Conservation (phyloP, 2,329 filamentous ascomycete genomes). For the Colletotrichum melonis region DNA sequence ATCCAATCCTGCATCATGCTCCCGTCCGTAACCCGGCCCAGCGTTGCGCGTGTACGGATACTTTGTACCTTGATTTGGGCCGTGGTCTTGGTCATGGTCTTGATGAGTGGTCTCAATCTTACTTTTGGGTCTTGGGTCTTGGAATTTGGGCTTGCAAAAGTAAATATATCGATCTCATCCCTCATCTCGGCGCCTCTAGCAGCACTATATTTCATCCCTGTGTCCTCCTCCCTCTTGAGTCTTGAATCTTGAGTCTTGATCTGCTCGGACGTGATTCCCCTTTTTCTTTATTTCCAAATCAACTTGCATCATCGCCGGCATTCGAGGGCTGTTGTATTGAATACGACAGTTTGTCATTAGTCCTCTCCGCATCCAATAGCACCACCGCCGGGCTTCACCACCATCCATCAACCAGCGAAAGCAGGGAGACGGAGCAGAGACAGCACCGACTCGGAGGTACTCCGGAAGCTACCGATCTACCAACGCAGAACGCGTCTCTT, state of each 20-base stretch:
- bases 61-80: slow-evolving; percentile 5
- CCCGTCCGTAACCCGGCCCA: background rate
- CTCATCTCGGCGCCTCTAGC: slow-evolving; percentile 28
- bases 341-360: slow-evolving; percentile 22
- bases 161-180: slow-evolving; percentile 36
- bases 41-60: background rate
- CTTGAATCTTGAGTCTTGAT: slow-evolving; percentile 5
- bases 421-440: slow-evolving; percentile 8
- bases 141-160: slow-evolving; percentile 26
- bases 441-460: slow-evolving; percentile 1
- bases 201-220: slow-evolving; percentile 33
- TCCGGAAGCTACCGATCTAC: slow-evolving; percentile 2
- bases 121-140: too few species aligned
- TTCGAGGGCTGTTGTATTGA: slow-evolving; percentile 32
- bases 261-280: slow-evolving; percentile 10
- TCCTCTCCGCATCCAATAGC: background rate
- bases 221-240: slow-evolving; percentile 24
- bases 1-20: slow-evolving; percentile 3
- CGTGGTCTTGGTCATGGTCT: background rate
- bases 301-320: slow-evolving; percentile 27
- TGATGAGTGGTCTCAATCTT: slow-evolving; percentile 1
- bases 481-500: background rate
- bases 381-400: background rate
- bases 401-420: background rate
- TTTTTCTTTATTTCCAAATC: slow-evolving; percentile 1